Conservation (phyloP, 1,139 yeast genomes). For the Candida frijolesensis region DNA sequence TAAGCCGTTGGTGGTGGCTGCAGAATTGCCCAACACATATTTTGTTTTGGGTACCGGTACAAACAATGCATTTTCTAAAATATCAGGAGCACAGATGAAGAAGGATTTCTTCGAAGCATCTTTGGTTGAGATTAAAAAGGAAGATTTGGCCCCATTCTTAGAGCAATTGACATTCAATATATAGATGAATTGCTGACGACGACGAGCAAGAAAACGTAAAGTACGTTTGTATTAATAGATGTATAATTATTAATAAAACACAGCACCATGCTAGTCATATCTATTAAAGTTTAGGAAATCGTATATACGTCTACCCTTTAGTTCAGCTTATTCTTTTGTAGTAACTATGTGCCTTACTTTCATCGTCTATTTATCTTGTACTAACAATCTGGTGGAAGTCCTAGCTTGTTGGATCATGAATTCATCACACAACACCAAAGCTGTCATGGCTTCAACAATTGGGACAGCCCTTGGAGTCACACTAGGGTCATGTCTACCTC, state of each 20-base stretch:
- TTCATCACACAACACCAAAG: constrained; percentile 87
- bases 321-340: not conserved
- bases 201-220: constrained; percentile 29
- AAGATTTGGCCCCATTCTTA: constrained; percentile 83
- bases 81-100: constrained; percentile 84
- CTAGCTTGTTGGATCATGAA: constrained; percentile 84
- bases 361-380: constrained; percentile 4
- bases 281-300: not conserved
- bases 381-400: constrained; percentile 42
- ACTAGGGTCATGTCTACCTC: constrained; percentile 98
- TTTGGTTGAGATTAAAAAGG: constrained; percentile 84
- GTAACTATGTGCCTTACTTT: too few relatives aligned
- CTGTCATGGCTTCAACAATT: constrained; percentile 97
- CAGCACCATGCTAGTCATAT: not conserved
- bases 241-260: too few relatives aligned
- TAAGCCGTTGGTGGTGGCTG: constrained; percentile 85
- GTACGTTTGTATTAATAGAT: not conserved
- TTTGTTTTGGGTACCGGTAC: constrained; percentile 82
- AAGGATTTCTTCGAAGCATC: constrained; percentile 95
- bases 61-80: constrained; percentile 72
- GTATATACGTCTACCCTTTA: not conserved
- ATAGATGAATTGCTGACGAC: not conserved
- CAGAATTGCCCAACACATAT: constrained; percentile 75
- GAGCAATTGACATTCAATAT: constrained; percentile 61
- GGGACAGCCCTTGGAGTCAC: constrained; percentile 99